A percentile compares a stretch with the other conserved stretches of the same genome.
Conservation (phyloP, 306 rosid genomes). For the cucumber (Cucumis sativus) region DNA sequence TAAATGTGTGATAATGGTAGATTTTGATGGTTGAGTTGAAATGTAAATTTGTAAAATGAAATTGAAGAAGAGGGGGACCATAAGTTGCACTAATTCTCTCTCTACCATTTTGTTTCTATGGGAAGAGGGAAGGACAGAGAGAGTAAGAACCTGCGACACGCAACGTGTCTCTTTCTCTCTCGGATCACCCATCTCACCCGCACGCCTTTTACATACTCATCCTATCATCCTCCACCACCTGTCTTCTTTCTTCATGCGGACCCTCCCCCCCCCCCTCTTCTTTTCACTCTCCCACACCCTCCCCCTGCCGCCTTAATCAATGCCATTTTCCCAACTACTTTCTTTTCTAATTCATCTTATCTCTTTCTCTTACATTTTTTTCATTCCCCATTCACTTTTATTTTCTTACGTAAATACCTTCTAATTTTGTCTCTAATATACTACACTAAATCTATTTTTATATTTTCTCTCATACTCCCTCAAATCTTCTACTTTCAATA, state of each 20-base stretch:
- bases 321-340: neutral
- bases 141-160: neutral
- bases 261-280: neutral
- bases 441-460: too few relatives aligned
- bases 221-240: neutral
- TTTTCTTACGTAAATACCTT: too few relatives aligned
- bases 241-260: neutral
- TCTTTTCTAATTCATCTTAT: neutral
- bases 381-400: too few relatives aligned
- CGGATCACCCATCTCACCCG: neutral
- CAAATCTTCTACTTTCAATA: too few relatives aligned
- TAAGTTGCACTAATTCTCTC: neutral
- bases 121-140: neutral
- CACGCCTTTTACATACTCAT: neutral
- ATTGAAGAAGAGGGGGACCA: neutral
- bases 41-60: too few relatives aligned
- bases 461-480: too few relatives aligned
- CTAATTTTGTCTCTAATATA: too few relatives aligned
- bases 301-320: neutral
- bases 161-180: slow-evolving; percentile 1
- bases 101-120: neutral
- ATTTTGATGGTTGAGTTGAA: too few relatives aligned
- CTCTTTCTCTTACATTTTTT: too few relatives aligned
- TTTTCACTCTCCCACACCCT: too few relatives aligned
- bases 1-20: too few relatives aligned